Evolutionary conservation across 495 filamentous ascomycete genomes (phyloP).

Genomic region (Neurospora tetrasperma): DNA sequence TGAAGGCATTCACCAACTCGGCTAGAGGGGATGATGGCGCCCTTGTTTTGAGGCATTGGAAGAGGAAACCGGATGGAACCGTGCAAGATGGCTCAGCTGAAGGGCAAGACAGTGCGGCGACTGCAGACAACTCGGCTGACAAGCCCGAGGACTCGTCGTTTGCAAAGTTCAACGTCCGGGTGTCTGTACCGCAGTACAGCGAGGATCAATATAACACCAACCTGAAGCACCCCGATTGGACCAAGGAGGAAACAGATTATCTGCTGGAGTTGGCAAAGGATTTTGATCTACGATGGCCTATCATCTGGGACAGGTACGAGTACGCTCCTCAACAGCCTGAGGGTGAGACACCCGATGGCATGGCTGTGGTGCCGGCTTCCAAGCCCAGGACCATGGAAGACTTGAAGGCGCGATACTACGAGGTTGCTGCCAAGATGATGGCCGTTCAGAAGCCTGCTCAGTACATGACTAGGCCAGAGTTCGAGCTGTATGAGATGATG

Average conservation of each 20-base stretch:
- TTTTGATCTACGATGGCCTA: constrained; percentile 76
- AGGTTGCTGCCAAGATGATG: constrained; percentile 75
- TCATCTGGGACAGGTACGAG: constrained; percentile 92
- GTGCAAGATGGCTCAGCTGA: constrained; percentile 11
- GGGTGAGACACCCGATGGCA: constrained; percentile 20
- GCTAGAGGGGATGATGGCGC: constrained; percentile 35
- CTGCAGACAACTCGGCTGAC: constrained; percentile 11
- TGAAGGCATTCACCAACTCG: constrained; percentile 44
- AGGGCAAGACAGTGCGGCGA: constrained; percentile 8
- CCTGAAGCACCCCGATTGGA: constrained; percentile 67
- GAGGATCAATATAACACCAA: constrained; percentile 76
- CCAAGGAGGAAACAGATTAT: constrained; percentile 87
- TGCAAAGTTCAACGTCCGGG: constrained; percentile 74
- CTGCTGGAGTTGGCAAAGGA: constrained; percentile 61
- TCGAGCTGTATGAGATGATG: constrained; percentile 70
- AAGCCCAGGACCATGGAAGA: constrained; percentile 69
- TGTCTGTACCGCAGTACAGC: constrained; percentile 64
- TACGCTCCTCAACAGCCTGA: constrained; percentile 44
- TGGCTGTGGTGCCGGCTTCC: constrained; percentile 36
- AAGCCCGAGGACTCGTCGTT: constrained; percentile 45
- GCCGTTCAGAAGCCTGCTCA: constrained; percentile 68
- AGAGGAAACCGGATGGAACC: constrained; percentile 24
- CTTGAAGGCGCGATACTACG: constrained; percentile 84
- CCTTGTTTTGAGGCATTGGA: constrained; percentile 62
- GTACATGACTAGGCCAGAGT: constrained; percentile 77